Base-by-base conservation (phyloP, 2,329 filamentous ascomycete species). In the Lasiodiplodia theobromae region DNA sequence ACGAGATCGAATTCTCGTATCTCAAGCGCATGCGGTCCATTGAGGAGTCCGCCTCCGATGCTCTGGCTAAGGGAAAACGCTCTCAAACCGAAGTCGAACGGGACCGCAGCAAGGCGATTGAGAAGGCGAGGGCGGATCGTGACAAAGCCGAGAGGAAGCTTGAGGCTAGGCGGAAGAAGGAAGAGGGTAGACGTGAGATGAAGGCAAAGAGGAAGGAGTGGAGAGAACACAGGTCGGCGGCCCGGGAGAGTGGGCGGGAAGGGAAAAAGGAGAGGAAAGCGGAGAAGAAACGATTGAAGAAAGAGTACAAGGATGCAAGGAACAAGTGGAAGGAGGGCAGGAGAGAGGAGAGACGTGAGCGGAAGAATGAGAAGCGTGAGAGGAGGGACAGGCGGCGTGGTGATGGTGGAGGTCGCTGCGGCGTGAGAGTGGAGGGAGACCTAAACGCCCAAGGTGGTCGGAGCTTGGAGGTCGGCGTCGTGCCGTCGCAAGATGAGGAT, bases 31-130 rank as follows among this genome's bases (percentile, higher is more conserved):
- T 68, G 34, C 47, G 57, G n/a, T 60, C 44, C 3, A 76, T 78
- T 67, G 72, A 77, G 49, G 65, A 68, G 11, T 47, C 69, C 11
- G 73, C 74, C 23, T 68, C 70, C 10, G 40, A 70, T 10, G 68
- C 74, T 1, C 65, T 66, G 16, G 31, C 65, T 6, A 75, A 75
- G 62, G 76, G 76, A 62, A 76, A 75, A 52, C 76, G 76, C 53
- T 54, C 58, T 10, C 47, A 68, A 8, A 52, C 70, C 47, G 70
- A 73, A 28, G 74, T 77, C 21, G 70, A 70, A 4, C 67, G 65
- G 3, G 75, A 77, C 54, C 74, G 76, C n/a, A 71, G 70, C 12
- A 57, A 70, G 8, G 75, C 73, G 8, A 74, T 77, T 25, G 72
- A 73, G 28, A 71, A 71, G 66, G 77, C 77, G 0, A 60, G 70